Conservation (phyloP, 1,284 basidiomycete genomes). For the Tremellales sp. region DNA sequence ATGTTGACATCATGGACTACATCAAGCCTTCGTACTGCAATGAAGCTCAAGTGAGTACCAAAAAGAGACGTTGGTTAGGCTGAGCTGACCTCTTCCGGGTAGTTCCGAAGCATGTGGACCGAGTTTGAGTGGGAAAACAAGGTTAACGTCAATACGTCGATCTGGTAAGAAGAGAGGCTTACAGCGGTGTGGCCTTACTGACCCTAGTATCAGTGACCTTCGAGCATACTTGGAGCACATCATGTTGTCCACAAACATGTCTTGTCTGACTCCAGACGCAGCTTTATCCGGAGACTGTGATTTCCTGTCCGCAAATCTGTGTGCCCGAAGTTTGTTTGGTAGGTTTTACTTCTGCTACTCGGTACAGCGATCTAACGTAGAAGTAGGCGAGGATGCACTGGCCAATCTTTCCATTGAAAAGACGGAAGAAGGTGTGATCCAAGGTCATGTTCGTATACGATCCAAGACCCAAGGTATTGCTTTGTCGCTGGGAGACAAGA, state of each 20-base stretch:
- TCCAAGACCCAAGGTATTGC: conserved; percentile 96
- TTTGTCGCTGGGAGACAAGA: conserved; percentile 77
- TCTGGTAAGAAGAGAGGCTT: conserved; percentile 57
- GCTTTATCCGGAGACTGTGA: conserved; percentile 87
- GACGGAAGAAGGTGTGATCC: conserved; percentile 73
- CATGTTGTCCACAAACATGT: conserved; percentile 92
- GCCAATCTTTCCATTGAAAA: conserved; percentile 94
- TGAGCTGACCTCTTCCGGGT: conserved; percentile 15
- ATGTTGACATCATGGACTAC: conserved; percentile 98
- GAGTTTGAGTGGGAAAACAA: conserved; percentile 99
- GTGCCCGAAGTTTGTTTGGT: conserved; percentile 86
- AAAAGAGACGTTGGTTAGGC: conserved; percentile 2
- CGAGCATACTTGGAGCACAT: conserved; percentile 82
- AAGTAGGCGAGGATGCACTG: conserved; percentile 83
- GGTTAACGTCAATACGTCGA: conserved; percentile 81
- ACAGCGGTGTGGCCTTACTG: not conserved
- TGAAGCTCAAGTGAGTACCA: conserved; percentile 72
- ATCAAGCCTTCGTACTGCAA: conserved; percentile 97
- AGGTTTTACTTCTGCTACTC: conserved; percentile 29
- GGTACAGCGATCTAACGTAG: not conserved
- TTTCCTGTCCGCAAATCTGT: conserved; percentile 91
- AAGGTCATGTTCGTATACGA: conserved; percentile 86
- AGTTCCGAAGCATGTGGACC: conserved; percentile 97
- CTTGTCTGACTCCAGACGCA: conserved; percentile 89
- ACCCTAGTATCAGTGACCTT: conserved; percentile 58